phyloP scores from a whole-genome alignment of 2,329 filamentous ascomycete genomes.

The Colletotrichum simmondsii region DNA sequence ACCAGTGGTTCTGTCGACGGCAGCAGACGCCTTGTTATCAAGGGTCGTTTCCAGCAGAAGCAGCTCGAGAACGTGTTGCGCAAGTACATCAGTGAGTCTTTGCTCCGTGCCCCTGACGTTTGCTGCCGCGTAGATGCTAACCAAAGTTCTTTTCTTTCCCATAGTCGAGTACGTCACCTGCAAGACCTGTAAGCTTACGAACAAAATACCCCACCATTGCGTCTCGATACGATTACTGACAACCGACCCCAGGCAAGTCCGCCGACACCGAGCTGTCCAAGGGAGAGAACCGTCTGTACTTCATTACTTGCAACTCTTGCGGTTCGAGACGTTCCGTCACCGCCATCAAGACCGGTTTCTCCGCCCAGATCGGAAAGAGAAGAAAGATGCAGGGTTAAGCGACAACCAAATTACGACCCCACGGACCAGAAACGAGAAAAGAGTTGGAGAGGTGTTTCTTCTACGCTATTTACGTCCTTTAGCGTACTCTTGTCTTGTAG shows the following conservation, averaged over 20 bases:
- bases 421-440: constrained; percentile 11
- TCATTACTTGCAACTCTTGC: constrained; percentile 78
- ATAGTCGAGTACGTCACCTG: constrained; percentile 96
- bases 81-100: constrained; percentile 86
- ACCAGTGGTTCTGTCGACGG: constrained; percentile 96
- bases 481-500: constrained; percentile 32
- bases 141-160: constrained; percentile 16
- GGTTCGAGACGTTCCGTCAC: constrained; percentile 88
- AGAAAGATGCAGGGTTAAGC: constrained; percentile 88
- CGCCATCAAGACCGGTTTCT: constrained; percentile 99
- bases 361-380: constrained; percentile 98
- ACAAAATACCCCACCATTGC: background rate
- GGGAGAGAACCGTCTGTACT: constrained; percentile 98
- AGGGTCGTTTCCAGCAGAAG: constrained; percentile 99
- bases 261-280: constrained; percentile 97
- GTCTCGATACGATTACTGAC: background rate
- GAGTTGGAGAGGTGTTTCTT: constrained; percentile 14
- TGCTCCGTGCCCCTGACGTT: background rate
- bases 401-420: background rate
- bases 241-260: constrained; percentile 64
- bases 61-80: constrained; percentile 97
- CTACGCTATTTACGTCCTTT: constrained; percentile 33
- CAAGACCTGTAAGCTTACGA: constrained; percentile 80
- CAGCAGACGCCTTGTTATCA: constrained; percentile 93
- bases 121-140: constrained; percentile 41